phyloP scores from a whole-genome alignment of 352 stramenopile genomes.

The Porosira glacialis region DNA sequence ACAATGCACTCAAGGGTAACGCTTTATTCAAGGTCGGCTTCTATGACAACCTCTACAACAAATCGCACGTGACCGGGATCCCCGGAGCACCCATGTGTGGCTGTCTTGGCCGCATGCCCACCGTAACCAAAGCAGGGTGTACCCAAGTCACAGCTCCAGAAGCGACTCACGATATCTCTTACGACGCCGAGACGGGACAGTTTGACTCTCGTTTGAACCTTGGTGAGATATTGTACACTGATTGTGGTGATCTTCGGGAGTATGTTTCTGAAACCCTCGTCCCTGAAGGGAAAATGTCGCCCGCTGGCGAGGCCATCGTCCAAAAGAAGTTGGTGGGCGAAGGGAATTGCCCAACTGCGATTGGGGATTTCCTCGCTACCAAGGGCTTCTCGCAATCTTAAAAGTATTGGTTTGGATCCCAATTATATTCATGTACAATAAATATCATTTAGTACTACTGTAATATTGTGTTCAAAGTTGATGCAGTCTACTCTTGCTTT shows the following conservation, averaged over 20 bases:
- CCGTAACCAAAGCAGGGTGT: slow-evolving; percentile 14
- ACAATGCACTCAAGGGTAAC: slow-evolving; percentile 15
- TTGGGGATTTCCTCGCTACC: slow-evolving; percentile 10
- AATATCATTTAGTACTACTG: no score
- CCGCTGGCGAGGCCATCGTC: slow-evolving; percentile 4
- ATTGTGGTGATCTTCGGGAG: slow-evolving; percentile 7
- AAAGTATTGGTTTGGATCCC: no score
- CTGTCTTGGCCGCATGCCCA: slow-evolving; percentile 22
- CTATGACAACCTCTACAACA: slow-evolving; percentile 3
- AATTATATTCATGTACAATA: no score
- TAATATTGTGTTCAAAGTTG: no score
- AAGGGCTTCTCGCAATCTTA: slow-evolving; percentile 9
- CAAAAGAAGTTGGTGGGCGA: slow-evolving; percentile 22
- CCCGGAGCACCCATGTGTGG: slow-evolving; percentile 25
- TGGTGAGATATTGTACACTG: slow-evolving; percentile 1
- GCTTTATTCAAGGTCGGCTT: slow-evolving; percentile 18
- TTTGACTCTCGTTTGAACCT: background rate
- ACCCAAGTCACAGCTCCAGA: slow-evolving; percentile 4
- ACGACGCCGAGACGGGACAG: background rate
- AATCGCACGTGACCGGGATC: slow-evolving; percentile 6
- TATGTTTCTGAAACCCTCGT: background rate
- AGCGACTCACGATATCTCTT: slow-evolving; percentile 3
- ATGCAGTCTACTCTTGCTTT: no score
- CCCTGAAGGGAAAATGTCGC: background rate
- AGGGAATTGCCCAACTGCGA: slow-evolving; percentile 11